Percentiles rank a stretch among this genome's conserved stretches.
Evolutionary conservation across 129 eudicot species (phyloP).

Genomic region (Artemisia tridentata): DNA sequence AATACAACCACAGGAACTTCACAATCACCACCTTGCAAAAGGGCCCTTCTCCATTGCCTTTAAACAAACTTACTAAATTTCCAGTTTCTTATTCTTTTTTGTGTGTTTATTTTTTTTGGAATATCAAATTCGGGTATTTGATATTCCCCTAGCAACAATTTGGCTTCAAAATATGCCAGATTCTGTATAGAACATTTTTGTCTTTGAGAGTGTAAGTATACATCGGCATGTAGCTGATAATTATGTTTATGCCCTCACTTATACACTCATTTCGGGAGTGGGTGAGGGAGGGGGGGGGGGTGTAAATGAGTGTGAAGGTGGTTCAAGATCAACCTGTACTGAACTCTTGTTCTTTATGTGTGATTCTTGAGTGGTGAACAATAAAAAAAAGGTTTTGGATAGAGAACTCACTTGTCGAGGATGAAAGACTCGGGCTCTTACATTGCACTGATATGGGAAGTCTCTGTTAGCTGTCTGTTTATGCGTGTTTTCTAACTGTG

Average conservation of each 20-base stretch:
- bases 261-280: slow-evolving; percentile 32
- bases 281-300: too few relatives aligned
- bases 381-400: background rate
- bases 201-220: slow-evolving; percentile 41
- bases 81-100: slow-evolving; percentile 33
- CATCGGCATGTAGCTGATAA: slow-evolving; percentile 57
- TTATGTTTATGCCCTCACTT: slow-evolving; percentile 28
- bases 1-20: slow-evolving; percentile 46
- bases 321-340: slow-evolving; percentile 44
- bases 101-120: slow-evolving; percentile 40
- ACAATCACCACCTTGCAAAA: slow-evolving; percentile 80
- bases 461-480: background rate
- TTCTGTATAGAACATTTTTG: slow-evolving; percentile 55
- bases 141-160: slow-evolving; percentile 33
- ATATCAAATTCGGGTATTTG: slow-evolving; percentile 42
- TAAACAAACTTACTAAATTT: slow-evolving; percentile 32
- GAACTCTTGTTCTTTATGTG: slow-evolving; percentile 40
- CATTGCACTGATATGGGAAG: background rate
- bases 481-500: background rate
- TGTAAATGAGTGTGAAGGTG: slow-evolving; percentile 40
- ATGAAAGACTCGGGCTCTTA: slow-evolving; percentile 10
- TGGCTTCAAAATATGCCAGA: slow-evolving; percentile 39
- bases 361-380: slow-evolving; percentile 37
- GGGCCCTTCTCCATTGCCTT: slow-evolving; percentile 85
- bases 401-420: slow-evolving; percentile 22